Base-by-base conservation (phyloP, 129 eudicot species). In the Chrysanthemum makinoi region DNA sequence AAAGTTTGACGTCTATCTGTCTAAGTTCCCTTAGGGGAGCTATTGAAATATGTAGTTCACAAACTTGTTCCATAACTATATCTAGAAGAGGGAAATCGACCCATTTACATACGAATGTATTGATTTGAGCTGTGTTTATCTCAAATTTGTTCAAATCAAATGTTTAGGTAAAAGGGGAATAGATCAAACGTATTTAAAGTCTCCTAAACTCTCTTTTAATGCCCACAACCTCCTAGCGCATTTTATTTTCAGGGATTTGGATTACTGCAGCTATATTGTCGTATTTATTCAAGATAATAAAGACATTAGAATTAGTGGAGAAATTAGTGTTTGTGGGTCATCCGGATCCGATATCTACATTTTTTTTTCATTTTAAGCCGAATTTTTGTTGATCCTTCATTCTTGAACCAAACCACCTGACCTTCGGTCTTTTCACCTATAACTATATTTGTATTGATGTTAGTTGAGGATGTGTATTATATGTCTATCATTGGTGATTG, bases 401-500 rank as follows among this genome's bases (percentile, higher is more conserved):
- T 39, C 10, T 0, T 39, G 10, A 39, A 39, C 10, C 46, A 39
- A 39, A 39, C 46, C 10, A 39, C 46, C 9, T 39, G 10, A 39
- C 46, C 46, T 39, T 39, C 10, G 46, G 46, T 39, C 19, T 52
- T 52, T 17, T 17, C n/a, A 15, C 57, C 18, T 52, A 15, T 52
- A 52, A 52, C 57, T 52, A 52, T 39, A 24, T 24, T 13, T 35
- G 33, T 13, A 30, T 4, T 30, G 18, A 24, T 15, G 48, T 12
- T 62, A 62, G 33, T 24, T 62, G 17, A 61, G 11, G 19, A 60
- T 69, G 28, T 30, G 5, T 70, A 14, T 67, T 26, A 53, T 49
- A 16, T 26, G 49, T 22, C 33, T 72, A 39, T 39, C 46, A 39
- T 39, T 39, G 72, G 26, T 60, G 68, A 72, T 55, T 16, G 64